Evolutionary conservation across 345 rosid species (phyloP).

Genomic region (Noccaea bulbosa): DNA sequence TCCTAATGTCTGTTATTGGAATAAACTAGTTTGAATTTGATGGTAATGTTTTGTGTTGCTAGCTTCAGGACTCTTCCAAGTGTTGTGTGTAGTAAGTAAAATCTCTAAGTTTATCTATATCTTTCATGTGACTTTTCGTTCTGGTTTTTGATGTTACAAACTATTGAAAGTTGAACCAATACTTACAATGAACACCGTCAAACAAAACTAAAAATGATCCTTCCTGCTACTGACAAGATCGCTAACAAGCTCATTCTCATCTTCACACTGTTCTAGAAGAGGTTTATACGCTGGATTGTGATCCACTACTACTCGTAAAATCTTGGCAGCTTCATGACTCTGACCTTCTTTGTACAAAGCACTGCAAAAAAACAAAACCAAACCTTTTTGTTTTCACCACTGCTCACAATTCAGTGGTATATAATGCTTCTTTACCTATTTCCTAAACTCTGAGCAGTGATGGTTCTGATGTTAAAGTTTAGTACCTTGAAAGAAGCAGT

Average conservation of each 20-base stretch:
- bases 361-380: slow-evolving; percentile 45
- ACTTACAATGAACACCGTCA: no score
- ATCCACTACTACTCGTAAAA: slow-evolving; percentile 61
- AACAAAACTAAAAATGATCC: slow-evolving; percentile 31
- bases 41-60: slow-evolving; percentile 21
- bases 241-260: slow-evolving; percentile 41
- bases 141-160: not conserved
- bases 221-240: slow-evolving; percentile 41
- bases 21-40: slow-evolving; percentile 57
- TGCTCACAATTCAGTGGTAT: not conserved
- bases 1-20: slow-evolving; percentile 77
- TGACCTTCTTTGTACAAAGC: slow-evolving; percentile 61
- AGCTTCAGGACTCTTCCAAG: not conserved
- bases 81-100: slow-evolving; percentile 15
- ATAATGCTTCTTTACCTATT: slow-evolving; percentile 3
- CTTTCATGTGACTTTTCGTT: slow-evolving; percentile 7
- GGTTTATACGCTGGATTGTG: slow-evolving; percentile 55
- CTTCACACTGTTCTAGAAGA: slow-evolving; percentile 64
- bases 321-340: slow-evolving; percentile 71
- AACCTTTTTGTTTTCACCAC: slow-evolving; percentile 8
- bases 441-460: not conserved
- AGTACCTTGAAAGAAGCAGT: slow-evolving; percentile 74
- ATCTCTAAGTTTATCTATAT: slow-evolving; percentile 4
- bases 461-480: not conserved
- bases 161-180: no score